phyloP scores from a whole-genome alignment of 2,329 filamentous ascomycete genomes.

The Trichophaea hybrida region DNA sequence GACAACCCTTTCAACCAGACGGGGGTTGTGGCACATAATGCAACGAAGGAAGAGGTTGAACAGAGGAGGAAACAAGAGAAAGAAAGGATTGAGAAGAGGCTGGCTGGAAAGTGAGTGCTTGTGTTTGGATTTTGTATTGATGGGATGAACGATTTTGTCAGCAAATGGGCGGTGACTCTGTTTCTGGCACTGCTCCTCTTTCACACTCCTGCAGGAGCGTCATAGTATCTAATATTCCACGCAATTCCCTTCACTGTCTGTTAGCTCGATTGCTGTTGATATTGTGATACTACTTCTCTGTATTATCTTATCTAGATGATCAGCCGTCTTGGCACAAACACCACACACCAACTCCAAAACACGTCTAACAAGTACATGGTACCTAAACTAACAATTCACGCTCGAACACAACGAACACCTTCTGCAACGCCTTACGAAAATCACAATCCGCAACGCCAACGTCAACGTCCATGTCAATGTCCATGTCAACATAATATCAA shows the following conservation, averaged over 20 bases:
- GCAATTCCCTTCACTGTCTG: too few relatives aligned
- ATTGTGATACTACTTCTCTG: not conserved
- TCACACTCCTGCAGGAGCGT: too few relatives aligned
- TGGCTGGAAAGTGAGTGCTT: slow-evolving; percentile 35
- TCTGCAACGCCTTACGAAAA: too few relatives aligned
- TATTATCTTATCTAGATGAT: not conserved
- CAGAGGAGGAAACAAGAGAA: slow-evolving; percentile 52
- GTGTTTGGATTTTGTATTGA: not conserved
- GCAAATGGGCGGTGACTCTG: too few relatives aligned
- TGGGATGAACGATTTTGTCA: too few relatives aligned
- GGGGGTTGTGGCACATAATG: slow-evolving; percentile 58
- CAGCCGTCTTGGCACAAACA: not conserved
- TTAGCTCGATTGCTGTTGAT: too few relatives aligned
- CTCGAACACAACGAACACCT: too few relatives aligned
- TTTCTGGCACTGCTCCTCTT: too few relatives aligned
- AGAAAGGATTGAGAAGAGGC: slow-evolving; percentile 57
- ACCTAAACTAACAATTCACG: too few relatives aligned
- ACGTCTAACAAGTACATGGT: not conserved
- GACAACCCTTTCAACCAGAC: slow-evolving; percentile 90
- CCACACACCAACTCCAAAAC: not conserved
- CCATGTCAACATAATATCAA: not conserved
- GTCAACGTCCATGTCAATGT: not conserved
- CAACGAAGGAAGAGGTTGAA: slow-evolving; percentile 59
- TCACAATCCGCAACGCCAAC: too few relatives aligned
- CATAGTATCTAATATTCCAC: too few relatives aligned